phyloP scores from a whole-genome alignment of 2,329 filamentous ascomycete species.

The Helminthosporium solani region DNA sequence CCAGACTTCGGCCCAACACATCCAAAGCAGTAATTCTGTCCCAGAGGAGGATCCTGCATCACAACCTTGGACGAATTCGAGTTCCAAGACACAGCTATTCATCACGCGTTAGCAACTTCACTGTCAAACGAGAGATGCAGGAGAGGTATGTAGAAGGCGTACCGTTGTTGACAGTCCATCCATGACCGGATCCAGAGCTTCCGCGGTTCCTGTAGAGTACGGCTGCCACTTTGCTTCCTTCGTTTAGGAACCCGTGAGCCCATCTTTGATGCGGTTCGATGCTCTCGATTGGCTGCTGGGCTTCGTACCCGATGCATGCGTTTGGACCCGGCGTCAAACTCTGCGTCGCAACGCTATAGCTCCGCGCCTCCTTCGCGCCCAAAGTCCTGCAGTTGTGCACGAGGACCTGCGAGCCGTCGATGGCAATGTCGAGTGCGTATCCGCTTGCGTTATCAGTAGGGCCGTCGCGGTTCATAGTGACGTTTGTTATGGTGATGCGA shows the following conservation, averaged over 20 bases:
- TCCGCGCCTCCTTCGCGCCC: slow-evolving; percentile 4
- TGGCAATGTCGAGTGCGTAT: slow-evolving; percentile 11
- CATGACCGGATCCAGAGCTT: slow-evolving; percentile 8
- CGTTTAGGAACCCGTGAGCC: slow-evolving; percentile 12
- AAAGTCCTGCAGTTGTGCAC: slow-evolving; percentile 9
- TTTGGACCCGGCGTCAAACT: slow-evolving; percentile 9
- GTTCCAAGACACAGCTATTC: slow-evolving; percentile 9
- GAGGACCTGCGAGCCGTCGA: slow-evolving; percentile 7
- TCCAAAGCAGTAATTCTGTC: slow-evolving; percentile 11
- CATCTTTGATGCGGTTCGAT: slow-evolving; percentile 11
- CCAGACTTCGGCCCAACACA: slow-evolving; percentile 8
- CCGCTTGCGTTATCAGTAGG: slow-evolving; percentile 6
- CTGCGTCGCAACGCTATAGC: slow-evolving; percentile 11
- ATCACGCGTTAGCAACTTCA: neutral
- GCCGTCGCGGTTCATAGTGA: slow-evolving; percentile 11
- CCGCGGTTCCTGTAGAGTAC: slow-evolving; percentile 10
- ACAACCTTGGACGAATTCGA: slow-evolving; percentile 1
- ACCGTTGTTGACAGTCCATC: slow-evolving; percentile 12
- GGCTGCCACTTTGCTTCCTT: slow-evolving; percentile 2
- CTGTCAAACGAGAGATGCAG: neutral
- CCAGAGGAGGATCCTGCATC: slow-evolving; percentile 7
- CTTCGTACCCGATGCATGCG: slow-evolving; percentile 4
- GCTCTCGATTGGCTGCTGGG: slow-evolving; percentile 7
- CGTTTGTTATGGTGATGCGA: slow-evolving; percentile 7
- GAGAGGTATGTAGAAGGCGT: neutral